These are phyloP conservation scores for Tothia fuscella DNA, from an alignment of 2,329 filamentous ascomycete species.

Conservation along the genomic window DNA sequence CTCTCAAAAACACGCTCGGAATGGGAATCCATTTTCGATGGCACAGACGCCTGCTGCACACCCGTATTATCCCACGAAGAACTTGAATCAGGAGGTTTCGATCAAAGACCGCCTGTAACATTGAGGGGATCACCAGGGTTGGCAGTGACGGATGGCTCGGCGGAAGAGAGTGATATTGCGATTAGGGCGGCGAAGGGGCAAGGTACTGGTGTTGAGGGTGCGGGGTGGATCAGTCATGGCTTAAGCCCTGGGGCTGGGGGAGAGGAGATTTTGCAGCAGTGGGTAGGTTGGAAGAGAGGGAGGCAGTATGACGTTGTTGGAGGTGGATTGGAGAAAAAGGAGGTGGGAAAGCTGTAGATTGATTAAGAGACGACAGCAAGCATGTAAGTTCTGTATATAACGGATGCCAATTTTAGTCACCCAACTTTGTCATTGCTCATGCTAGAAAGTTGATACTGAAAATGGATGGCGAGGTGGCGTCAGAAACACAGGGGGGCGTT, in stretches of 20 bases:
- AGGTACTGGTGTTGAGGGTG: constrained; percentile 51
- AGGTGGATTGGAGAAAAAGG: constrained; percentile 47
- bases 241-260: constrained; percentile 61
- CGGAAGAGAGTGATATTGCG: constrained; percentile 21
- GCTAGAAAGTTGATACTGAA: too few relatives aligned
- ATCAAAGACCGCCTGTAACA: constrained; percentile 59
- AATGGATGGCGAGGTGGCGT: too few relatives aligned
- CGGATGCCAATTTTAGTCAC: too few relatives aligned
- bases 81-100: constrained; percentile 51
- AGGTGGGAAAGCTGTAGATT: constrained; percentile 13
- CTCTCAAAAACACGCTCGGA: constrained; percentile 56
- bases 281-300: constrained; percentile 68
- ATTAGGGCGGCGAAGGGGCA: constrained; percentile 40
- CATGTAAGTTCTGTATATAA: too few relatives aligned
- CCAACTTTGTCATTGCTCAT: too few relatives aligned
- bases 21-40: constrained; percentile 81
- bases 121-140: constrained; percentile 57
- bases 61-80: constrained; percentile 70
- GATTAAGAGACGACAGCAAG: too few relatives aligned
- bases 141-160: constrained; percentile 42
- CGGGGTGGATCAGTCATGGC: constrained; percentile 50
- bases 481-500: too few relatives aligned
- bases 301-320: constrained; percentile 55
- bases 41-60: constrained; percentile 85
- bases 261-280: constrained; percentile 53